Percentiles rank a stretch among this genome's conserved stretches.
Conservation (phyloP, 805 yeast species). For the Candida insectorum region DNA sequence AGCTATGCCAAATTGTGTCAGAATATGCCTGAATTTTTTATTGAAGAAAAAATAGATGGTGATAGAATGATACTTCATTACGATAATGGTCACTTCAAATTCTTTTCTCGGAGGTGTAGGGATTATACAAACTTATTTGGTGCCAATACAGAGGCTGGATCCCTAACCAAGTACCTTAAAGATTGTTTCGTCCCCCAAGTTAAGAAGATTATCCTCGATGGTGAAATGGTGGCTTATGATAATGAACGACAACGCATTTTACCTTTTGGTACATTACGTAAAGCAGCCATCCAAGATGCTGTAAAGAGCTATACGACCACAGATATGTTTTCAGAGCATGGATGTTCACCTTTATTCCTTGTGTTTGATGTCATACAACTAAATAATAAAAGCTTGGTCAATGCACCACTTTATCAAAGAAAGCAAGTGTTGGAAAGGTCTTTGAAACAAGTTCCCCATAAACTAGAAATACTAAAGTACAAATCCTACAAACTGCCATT, state of each 20-base stretch:
- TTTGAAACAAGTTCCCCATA: conserved; percentile 41
- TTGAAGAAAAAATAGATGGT: conserved; percentile 94
- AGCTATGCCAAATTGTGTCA: conserved; percentile 51
- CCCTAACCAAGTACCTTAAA: conserved; percentile 50
- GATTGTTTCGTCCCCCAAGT: conserved; percentile 39
- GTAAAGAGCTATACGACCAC: conserved; percentile 36
- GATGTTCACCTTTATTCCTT: conserved; percentile 52
- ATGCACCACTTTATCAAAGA: conserved; percentile 51
- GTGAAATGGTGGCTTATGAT: conserved; percentile 93
- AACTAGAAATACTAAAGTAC: conserved; percentile 48
- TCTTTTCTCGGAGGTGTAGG: conserved; percentile 63
- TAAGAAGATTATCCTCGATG: conserved; percentile 59
- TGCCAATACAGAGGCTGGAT: conserved; percentile 42
- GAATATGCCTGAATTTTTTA: conserved; percentile 48
- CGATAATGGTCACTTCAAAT: conserved; percentile 40
- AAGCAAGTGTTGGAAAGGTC: conserved; percentile 48
- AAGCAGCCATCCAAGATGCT: conserved; percentile 58
- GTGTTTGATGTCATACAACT: conserved; percentile 71
- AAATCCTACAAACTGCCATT: conserved; percentile 39
- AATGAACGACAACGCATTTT: conserved; percentile 49
- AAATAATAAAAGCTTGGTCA: conserved; percentile 63
- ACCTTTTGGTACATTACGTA: conserved; percentile 79
- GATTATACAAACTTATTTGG: conserved; percentile 78
- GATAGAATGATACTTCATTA: conserved; percentile 82
- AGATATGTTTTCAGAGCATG: conserved; percentile 29